These are phyloP conservation scores for Noccaea bulbosa DNA, from an alignment of 345 rosid species.

Conservation along the genomic window DNA sequence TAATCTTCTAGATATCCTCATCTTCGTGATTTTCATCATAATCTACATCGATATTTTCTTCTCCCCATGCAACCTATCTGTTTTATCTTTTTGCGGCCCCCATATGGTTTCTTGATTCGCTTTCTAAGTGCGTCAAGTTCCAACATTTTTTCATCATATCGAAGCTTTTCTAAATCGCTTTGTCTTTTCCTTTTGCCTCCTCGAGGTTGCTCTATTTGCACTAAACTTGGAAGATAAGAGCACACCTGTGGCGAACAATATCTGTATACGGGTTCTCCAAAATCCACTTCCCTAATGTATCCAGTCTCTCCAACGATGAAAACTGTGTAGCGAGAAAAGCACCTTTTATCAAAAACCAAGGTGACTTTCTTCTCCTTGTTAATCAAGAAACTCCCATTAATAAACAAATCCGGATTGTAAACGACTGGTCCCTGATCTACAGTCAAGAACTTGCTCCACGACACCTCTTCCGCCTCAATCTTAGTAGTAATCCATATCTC, in stretches of 20 bases:
- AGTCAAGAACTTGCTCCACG: not conserved
- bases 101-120: no score
- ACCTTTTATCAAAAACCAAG: not conserved
- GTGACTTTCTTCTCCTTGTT: not conserved
- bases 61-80: no score
- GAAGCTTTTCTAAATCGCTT: not conserved
- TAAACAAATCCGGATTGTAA: not conserved
- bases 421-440: not conserved
- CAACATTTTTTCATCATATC: not conserved
- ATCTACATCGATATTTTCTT: no score
- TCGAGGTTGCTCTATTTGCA: not conserved
- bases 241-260: not conserved
- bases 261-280: not conserved
- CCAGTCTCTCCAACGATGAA: not conserved
- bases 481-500: conserved; percentile 1
- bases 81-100: no score
- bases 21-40: no score
- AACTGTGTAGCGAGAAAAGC: not conserved
- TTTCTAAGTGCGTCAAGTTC: not conserved
- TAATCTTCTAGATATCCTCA: no score
- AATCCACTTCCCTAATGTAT: not conserved
- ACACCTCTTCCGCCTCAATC: not conserved
- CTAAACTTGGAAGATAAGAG: not conserved
- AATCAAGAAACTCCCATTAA: not conserved
- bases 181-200: not conserved